These are phyloP conservation scores for Dactylis glomerata DNA, from an alignment of 176 grass and related monocot species.

Conservation along the genomic window DNA sequence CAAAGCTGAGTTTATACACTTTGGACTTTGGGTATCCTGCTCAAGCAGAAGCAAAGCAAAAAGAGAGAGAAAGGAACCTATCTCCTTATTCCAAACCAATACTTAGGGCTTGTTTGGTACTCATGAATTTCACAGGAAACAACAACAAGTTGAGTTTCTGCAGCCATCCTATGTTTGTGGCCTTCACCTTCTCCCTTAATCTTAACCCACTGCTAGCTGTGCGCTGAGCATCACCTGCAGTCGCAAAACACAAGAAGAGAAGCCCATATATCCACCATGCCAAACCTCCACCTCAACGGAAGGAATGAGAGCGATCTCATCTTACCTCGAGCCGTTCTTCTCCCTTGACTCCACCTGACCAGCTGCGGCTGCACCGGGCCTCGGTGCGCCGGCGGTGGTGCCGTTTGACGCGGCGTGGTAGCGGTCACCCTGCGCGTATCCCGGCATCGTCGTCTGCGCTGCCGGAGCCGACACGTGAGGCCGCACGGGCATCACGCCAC, in stretches of 20 bases:
- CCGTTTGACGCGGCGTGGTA: background rate
- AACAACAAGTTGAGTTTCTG: background rate
- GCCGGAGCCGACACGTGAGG: background rate
- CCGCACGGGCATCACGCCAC: background rate
- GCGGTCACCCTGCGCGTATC: constrained; percentile 3
- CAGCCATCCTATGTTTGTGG: background rate
- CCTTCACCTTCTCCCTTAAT: too few species aligned
- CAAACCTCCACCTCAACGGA: background rate
- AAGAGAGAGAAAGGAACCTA: background rate
- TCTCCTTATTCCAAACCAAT: background rate
- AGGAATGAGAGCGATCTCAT: background rate
- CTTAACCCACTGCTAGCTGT: background rate
- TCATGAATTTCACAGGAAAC: background rate
- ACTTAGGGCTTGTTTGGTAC: background rate
- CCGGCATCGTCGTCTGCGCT: background rate
- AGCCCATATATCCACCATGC: background rate
- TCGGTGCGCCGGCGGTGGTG: background rate
- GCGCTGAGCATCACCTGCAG: constrained; percentile 15
- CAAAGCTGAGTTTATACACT: background rate
- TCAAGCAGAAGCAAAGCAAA: background rate
- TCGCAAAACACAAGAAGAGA: constrained; percentile 13
- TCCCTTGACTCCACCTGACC: background rate
- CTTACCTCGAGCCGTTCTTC: constrained; percentile 31
- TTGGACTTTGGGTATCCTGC: background rate
- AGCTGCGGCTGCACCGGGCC: background rate